A percentile compares a stretch with the other conserved stretches of the same genome.
phyloP scores from a whole-genome alignment of 192 early-diverging fungal genomes.

The Diversispora epigaea region DNA sequence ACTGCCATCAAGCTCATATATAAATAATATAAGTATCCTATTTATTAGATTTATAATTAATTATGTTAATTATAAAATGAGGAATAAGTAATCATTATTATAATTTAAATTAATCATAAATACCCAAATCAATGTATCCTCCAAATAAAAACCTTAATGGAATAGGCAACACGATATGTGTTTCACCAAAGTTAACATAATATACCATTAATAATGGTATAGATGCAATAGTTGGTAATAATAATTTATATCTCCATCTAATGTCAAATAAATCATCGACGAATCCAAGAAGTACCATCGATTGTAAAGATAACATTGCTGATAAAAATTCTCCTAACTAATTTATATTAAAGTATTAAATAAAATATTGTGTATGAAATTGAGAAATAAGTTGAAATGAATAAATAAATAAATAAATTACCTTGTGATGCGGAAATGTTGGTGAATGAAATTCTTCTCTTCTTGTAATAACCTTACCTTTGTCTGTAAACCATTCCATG shows the following conservation, averaged over 20 bases:
- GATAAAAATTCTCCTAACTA: slow-evolving; percentile 91
- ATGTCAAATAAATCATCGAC: slow-evolving; percentile 98
- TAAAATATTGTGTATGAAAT: not conserved
- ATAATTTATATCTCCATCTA: slow-evolving; percentile 93
- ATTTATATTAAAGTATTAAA: not conserved
- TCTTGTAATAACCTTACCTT: slow-evolving; percentile 33
- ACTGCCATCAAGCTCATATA: slow-evolving; percentile 87
- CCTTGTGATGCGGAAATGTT: slow-evolving; percentile 74
- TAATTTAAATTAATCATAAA: too few species aligned
- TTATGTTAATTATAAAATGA: too few species aligned
- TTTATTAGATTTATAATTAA: not conserved
- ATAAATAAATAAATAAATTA: slow-evolving; percentile 33
- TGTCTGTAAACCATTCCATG: slow-evolving; percentile 70
- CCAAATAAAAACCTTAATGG: slow-evolving; percentile 74
- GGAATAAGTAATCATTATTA: too few species aligned
- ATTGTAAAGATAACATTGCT: slow-evolving; percentile 85
- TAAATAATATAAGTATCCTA: slow-evolving; percentile 86
- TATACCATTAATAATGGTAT: slow-evolving; percentile 95
- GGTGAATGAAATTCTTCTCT: slow-evolving; percentile 43
- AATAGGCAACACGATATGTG: slow-evolving; percentile 84
- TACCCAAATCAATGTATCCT: slow-evolving; percentile 78
- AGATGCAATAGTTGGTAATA: slow-evolving; percentile 88
- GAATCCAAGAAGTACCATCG: slow-evolving; percentile 97
- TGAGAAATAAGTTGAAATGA: too few species aligned
- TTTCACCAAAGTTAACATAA: slow-evolving; percentile 83